Conservation (phyloP, 2,329 filamentous ascomycete species). For the Diaporthe amygdali region DNA sequence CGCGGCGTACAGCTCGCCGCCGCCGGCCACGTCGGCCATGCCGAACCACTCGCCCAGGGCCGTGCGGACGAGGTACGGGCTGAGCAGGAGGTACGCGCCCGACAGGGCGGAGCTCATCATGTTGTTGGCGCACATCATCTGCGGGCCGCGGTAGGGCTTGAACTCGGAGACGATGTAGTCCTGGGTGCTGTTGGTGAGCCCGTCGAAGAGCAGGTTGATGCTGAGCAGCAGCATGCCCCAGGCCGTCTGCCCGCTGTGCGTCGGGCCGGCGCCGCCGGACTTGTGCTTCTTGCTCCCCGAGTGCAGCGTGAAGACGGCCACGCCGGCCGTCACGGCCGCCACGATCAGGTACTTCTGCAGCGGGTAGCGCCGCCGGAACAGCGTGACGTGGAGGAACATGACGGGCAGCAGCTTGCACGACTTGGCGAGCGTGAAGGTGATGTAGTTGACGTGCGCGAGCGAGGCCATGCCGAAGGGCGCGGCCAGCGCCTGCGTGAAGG, state of each 20-base stretch:
- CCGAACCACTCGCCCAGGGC: conserved; percentile 68
- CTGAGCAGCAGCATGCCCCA: conserved; percentile 85
- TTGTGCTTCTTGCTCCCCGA: conserved; percentile 56
- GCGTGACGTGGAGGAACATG: conserved; percentile 92
- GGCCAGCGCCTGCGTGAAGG: conserved; percentile 84
- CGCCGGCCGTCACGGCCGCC: conserved; percentile 85
- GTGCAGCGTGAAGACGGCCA: conserved; percentile 94
- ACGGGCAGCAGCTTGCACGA: conserved; percentile 98
- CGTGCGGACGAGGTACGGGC: conserved; percentile 78
- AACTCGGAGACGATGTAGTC: conserved; percentile 89
- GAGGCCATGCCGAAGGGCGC: conserved; percentile 96
- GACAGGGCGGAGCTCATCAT: conserved; percentile 84
- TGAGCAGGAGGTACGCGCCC: conserved; percentile 74
- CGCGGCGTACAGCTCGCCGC: conserved; percentile 77
- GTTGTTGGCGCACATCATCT: conserved; percentile 99
- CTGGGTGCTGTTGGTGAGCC: conserved; percentile 94
- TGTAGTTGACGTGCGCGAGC: conserved; percentile 94
- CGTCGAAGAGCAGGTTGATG: conserved; percentile 94
- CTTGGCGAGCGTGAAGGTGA: conserved; percentile 96
- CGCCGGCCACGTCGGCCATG: conserved; percentile 65
- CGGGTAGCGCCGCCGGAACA: conserved; percentile 89
- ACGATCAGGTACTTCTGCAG: conserved; percentile 97
- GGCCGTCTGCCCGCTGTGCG: conserved; percentile 59
- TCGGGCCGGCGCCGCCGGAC: conserved; percentile 31
- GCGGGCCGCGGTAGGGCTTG: conserved; percentile 83